Conservation (phyloP, 2,329 filamentous ascomycete genomes). For the Fusarium sp. region DNA sequence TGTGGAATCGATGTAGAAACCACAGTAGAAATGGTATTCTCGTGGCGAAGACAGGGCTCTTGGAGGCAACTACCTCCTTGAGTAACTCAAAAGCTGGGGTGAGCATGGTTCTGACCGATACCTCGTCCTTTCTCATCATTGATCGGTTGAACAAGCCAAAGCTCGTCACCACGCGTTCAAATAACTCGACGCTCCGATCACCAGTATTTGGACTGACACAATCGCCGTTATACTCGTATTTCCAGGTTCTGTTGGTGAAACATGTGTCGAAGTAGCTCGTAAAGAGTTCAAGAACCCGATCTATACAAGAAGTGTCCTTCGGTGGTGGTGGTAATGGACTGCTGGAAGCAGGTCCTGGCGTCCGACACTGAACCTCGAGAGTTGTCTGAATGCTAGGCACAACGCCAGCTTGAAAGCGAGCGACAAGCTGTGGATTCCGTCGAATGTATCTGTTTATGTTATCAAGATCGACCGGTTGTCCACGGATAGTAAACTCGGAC, state of each 20-base stretch:
- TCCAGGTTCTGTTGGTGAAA: conserved; percentile 46
- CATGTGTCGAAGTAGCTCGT: conserved; percentile 47
- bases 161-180: conserved; percentile 50
- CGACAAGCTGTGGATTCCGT: conserved; percentile 51
- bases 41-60: conserved; percentile 50
- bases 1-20: conserved; percentile 51
- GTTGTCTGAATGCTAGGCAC: conserved; percentile 47
- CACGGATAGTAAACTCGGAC: conserved; percentile 53
- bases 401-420: conserved; percentile 48
- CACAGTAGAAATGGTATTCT: conserved; percentile 51
- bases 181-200: conserved; percentile 50
- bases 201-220: conserved; percentile 41
- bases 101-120: conserved; percentile 48
- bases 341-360: conserved; percentile 43
- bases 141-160: conserved; percentile 50
- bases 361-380: conserved; percentile 49
- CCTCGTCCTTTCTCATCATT: conserved; percentile 49
- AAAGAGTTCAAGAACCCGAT: conserved; percentile 46
- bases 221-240: conserved; percentile 47
- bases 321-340: conserved; percentile 38
- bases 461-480: conserved; percentile 53
- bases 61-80: conserved; percentile 48
- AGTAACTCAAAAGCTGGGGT: conserved; percentile 51
- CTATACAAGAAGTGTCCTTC: conserved; percentile 39
- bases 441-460: conserved; percentile 56